phyloP scores from a whole-genome alignment of 116 monocot species.

The Trichopus zeylanicus region DNA sequence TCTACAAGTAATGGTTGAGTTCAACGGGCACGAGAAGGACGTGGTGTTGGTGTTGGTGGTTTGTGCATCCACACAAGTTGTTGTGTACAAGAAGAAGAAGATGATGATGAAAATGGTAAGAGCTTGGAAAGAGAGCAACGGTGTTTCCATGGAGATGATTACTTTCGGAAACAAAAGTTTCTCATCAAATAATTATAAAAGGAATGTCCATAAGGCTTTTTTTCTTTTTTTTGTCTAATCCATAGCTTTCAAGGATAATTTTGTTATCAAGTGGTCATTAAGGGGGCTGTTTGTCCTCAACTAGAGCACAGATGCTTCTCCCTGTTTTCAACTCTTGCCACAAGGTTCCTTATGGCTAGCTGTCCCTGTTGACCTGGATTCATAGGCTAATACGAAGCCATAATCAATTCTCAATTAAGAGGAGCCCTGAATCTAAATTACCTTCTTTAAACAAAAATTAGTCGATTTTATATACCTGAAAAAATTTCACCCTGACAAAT shows the following conservation, averaged over 20 bases:
- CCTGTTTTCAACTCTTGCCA: neutral
- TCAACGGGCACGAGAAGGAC: slow-evolving; percentile 27
- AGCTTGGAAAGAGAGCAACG: neutral
- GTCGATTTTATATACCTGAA: too few relatives aligned
- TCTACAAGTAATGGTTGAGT: slow-evolving; percentile 10
- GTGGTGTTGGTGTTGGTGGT: slow-evolving; percentile 14
- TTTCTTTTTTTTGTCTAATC: too few relatives aligned
- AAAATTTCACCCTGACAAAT: too few relatives aligned
- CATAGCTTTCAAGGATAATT: too few relatives aligned
- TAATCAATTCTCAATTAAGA: too few relatives aligned
- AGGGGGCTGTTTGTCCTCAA: neutral
- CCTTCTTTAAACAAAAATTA: too few relatives aligned
- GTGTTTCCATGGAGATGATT: neutral
- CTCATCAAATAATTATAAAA: too few relatives aligned
- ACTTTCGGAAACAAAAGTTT: too few relatives aligned
- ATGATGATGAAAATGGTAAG: neutral
- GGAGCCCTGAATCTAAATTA: too few relatives aligned
- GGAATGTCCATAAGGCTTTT: too few relatives aligned
- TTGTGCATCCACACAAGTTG: neutral
- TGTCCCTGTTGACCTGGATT: neutral
- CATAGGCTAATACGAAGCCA: neutral
- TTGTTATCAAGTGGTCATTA: too few relatives aligned
- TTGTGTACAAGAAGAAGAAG: slow-evolving; percentile 7
- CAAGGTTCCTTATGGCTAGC: neutral
- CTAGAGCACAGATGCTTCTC: neutral